These are phyloP conservation scores for Martensiomyces pterosporus DNA, from an alignment of 192 early-diverging fungal species.

Conservation along the genomic window DNA sequence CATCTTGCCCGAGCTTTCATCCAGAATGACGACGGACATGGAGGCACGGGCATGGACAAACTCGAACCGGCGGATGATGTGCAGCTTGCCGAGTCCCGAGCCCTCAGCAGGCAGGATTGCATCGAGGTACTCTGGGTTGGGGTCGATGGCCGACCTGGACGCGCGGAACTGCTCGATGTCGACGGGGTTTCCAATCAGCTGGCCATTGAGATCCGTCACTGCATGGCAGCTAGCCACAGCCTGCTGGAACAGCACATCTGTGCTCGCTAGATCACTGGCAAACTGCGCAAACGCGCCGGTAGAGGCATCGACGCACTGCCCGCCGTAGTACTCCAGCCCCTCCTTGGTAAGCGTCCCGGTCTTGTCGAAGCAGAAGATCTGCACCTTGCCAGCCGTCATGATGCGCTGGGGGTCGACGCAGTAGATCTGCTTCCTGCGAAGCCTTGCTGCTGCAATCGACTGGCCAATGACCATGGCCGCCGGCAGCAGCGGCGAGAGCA, in stretches of 20 bases:
- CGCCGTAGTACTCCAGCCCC: constrained; percentile 58
- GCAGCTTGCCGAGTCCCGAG: constrained; percentile 3
- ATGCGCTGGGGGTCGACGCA: constrained; percentile 62
- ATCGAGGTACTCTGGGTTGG: constrained; percentile 44
- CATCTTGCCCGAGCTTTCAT: constrained; percentile 35
- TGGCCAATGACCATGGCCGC: constrained; percentile 63
- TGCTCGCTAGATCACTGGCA: constrained; percentile 2
- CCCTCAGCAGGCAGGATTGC: constrained; percentile 28
- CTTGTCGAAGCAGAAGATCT: constrained; percentile 65
- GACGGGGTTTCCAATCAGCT: constrained; percentile 61
- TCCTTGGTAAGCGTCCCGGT: constrained; percentile 65
- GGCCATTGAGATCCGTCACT: constrained; percentile 49
- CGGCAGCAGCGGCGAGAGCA: constrained; percentile 60
- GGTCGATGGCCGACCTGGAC: constrained; percentile 25
- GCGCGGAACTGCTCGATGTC: constrained; percentile 65
- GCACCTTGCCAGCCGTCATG: constrained; percentile 60
- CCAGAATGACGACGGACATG: constrained; percentile 57
- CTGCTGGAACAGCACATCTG: constrained; percentile 15
- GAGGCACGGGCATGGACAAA: constrained; percentile 64
- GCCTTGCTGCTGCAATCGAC: constrained; percentile 51
- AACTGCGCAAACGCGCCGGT: constrained; percentile 8
- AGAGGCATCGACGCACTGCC: constrained; percentile 19
- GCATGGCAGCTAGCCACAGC: constrained; percentile 57
- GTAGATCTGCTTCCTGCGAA: constrained; percentile 54
- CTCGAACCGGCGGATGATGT: constrained; percentile 58